A percentile compares a stretch with the other conserved stretches of the same genome.
phyloP scores from a whole-genome alignment of 768 basidiomycete species.

The Termitomyces sp. region DNA sequence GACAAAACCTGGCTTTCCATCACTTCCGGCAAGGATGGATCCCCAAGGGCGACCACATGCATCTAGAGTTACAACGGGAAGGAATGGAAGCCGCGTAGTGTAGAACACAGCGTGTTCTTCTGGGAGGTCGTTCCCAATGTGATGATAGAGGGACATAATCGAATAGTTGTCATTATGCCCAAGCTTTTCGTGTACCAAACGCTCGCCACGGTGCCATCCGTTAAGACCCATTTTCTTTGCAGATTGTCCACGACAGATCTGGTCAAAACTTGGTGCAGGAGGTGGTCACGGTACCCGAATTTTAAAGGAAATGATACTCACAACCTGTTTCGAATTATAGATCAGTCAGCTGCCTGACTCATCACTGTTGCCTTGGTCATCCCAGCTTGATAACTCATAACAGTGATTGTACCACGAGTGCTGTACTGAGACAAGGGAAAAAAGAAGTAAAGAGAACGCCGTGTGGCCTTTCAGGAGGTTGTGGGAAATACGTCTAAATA shows the following conservation, averaged over 20 bases:
- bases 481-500: no score
- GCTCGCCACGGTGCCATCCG: constrained; percentile 53
- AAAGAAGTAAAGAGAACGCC: no score
- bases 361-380: background rate
- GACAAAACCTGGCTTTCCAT: constrained; percentile 45
- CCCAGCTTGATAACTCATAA: background rate
- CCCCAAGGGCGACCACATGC: constrained; percentile 50
- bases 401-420: background rate
- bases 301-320: background rate
- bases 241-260: background rate
- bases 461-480: no score
- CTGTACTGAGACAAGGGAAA: no score
- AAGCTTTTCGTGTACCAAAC: constrained; percentile 41
- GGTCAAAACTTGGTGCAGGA: background rate
- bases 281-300: background rate
- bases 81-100: constrained; percentile 42
- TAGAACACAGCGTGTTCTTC: constrained; percentile 48
- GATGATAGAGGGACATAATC: constrained; percentile 27
- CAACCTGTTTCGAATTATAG: background rate
- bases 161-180: constrained; percentile 32
- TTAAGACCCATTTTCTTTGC: constrained; percentile 23
- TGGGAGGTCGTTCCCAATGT: constrained; percentile 42
- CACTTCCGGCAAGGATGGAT: constrained; percentile 42
- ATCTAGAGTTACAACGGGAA: constrained; percentile 55
- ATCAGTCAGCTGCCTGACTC: constrained; percentile 8